phyloP scores from a whole-genome alignment of 495 filamentous ascomycete genomes.

The Platismatia glauca region DNA sequence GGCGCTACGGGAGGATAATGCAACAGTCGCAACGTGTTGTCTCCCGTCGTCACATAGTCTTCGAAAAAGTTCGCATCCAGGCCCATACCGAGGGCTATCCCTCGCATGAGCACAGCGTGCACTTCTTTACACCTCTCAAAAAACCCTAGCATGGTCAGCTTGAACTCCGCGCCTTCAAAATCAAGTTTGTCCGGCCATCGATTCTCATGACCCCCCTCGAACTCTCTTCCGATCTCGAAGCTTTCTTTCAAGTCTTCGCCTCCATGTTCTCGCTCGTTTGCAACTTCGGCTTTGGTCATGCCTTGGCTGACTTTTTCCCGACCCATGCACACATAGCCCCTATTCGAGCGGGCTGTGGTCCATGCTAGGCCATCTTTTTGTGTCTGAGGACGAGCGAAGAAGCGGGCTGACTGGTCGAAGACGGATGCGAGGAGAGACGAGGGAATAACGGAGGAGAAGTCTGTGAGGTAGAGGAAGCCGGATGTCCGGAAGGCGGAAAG shows the following conservation, averaged over 20 bases:
- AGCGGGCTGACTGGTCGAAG: constrained; percentile 63
- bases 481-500: constrained; percentile 73
- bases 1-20: constrained; percentile 72
- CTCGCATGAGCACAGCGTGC: constrained; percentile 74
- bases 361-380: constrained; percentile 65
- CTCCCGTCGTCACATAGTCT: constrained; percentile 56
- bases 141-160: constrained; percentile 62
- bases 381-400: constrained; percentile 62
- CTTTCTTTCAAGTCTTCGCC: constrained; percentile 76
- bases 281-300: constrained; percentile 48
- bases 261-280: constrained; percentile 42
- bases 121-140: constrained; percentile 62
- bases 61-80: constrained; percentile 72
- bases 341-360: constrained; percentile 64
- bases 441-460: constrained; percentile 56
- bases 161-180: constrained; percentile 57
- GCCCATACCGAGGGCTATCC: constrained; percentile 77
- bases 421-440: constrained; percentile 47
- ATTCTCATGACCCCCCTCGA: constrained; percentile 59
- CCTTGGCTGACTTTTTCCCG: constrained; percentile 66
- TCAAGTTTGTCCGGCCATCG: constrained; percentile 55
- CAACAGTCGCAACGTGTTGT: constrained; percentile 81
- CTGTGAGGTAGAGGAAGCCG: constrained; percentile 85
- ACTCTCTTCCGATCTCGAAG: constrained; percentile 75
- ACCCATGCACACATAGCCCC: constrained; percentile 68